Conservation (phyloP, 139 green algal species). For the Volvox africanus region DNA sequence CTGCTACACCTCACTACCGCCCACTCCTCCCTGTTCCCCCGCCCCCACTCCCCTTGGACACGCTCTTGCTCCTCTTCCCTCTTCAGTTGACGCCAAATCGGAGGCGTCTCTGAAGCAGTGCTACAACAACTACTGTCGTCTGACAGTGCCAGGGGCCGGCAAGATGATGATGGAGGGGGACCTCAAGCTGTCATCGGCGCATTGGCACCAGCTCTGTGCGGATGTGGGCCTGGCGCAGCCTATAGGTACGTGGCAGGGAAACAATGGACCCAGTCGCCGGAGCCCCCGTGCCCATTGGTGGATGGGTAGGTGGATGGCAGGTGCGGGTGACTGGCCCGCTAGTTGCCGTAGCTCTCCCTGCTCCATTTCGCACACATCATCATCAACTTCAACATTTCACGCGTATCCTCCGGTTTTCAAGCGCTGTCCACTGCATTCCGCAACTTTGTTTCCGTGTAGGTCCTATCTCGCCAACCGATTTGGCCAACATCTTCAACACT, state of each 20-base stretch:
- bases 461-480: constrained; percentile 15
- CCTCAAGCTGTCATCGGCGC: not conserved
- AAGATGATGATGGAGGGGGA: constrained; percentile 47
- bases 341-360: too few species aligned
- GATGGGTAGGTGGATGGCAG: too few species aligned
- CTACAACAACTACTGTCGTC: constrained; percentile 52
- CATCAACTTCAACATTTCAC: too few species aligned
- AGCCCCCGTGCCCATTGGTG: too few species aligned
- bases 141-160: not conserved
- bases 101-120: constrained; percentile 42
- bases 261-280: too few species aligned
- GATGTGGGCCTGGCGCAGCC: constrained; percentile 42
- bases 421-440: too few species aligned
- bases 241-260: constrained; percentile 3
- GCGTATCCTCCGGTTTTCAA: too few species aligned
- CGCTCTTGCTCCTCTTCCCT: not conserved
- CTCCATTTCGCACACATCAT: too few species aligned
- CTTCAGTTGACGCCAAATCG: constrained; percentile 19
- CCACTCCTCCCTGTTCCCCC: not conserved
- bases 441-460: not conserved
- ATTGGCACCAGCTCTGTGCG: constrained; percentile 39
- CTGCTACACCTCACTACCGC: too few species aligned
- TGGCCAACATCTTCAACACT: constrained; percentile 35
- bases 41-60: not conserved
- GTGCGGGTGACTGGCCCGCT: too few species aligned